Conservation (phyloP, 106 monocot genomes). For the Platanthera zijinensis region DNA sequence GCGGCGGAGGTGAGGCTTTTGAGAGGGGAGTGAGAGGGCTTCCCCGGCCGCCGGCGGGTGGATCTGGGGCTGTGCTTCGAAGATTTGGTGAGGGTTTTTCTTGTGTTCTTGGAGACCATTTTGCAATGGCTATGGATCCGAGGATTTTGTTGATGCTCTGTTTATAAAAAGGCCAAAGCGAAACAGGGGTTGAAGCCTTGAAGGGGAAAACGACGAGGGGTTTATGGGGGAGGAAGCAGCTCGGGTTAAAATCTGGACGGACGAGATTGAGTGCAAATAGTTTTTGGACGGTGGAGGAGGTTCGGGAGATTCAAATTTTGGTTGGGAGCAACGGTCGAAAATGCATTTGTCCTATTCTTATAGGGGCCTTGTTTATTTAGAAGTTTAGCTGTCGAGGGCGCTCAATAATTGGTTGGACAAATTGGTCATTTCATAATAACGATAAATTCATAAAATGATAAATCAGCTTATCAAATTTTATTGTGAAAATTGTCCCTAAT, state of each 20-base stretch:
- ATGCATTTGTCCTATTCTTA: slow-evolving; percentile 11
- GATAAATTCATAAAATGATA: too few species aligned
- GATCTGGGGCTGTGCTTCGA: slow-evolving; percentile 14
- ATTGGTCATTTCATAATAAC: background rate
- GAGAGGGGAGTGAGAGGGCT: slow-evolving; percentile 15
- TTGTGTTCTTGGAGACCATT: slow-evolving; percentile 61
- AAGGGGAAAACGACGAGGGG: background rate
- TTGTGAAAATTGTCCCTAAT: too few species aligned
- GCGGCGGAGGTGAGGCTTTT: slow-evolving; percentile 26
- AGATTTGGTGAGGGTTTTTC: slow-evolving; percentile 21
- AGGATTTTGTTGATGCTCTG: background rate
- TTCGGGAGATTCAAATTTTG: slow-evolving; percentile 22
- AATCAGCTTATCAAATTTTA: too few species aligned
- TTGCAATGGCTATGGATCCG: background rate
- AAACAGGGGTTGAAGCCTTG: background rate
- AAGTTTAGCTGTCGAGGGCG: background rate
- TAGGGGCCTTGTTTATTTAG: background rate
- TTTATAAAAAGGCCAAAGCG: background rate
- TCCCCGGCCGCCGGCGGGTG: slow-evolving; percentile 6
- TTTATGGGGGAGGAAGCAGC: background rate
- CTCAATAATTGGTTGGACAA: background rate
- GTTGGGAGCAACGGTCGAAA: slow-evolving; percentile 28
- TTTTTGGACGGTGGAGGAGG: slow-evolving; percentile 13
- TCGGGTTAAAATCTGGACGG: background rate
- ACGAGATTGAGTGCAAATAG: background rate